These are phyloP conservation scores for Taphrina populina DNA, from an alignment of 1,139 yeast genomes.

Conservation along the genomic window DNA sequence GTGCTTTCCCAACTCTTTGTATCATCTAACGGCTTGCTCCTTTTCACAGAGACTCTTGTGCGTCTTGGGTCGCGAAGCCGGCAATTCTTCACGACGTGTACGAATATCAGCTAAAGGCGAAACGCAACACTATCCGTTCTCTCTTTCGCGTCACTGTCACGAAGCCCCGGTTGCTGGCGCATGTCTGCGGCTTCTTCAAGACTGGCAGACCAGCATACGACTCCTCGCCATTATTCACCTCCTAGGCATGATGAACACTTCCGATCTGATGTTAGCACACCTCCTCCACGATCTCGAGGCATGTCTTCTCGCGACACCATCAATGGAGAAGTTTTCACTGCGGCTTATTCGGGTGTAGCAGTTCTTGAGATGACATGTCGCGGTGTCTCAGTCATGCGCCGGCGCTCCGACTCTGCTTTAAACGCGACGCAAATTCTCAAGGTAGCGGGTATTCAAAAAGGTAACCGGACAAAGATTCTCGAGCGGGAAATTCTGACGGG, in stretches of 20 bases:
- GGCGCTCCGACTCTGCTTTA: conserved; percentile 75
- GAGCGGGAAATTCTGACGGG: conserved; percentile 88
- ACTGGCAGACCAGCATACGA: no score
- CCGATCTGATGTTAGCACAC: conserved; percentile 18
- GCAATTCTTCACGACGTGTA: no score
- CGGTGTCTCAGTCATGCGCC: conserved; percentile 79
- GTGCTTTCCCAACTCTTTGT: no score
- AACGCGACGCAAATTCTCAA: conserved; percentile 90
- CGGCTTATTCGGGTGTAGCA: conserved; percentile 64
- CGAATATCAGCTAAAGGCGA: no score
- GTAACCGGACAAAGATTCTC: conserved; percentile 76
- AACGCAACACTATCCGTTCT: no score
- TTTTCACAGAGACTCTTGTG: no score
- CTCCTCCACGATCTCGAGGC: conserved; percentile 3
- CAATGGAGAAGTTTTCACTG: conserved; percentile 41
- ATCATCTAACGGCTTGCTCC: no score
- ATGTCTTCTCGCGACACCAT: not conserved
- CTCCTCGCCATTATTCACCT: conserved; percentile 15
- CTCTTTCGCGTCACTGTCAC: no score
- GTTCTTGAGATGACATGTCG: conserved; percentile 68
- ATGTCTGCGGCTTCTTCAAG: no score
- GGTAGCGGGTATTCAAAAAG: conserved; percentile 82
- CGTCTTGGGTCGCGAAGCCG: no score
- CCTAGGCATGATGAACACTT: conserved; percentile 3
- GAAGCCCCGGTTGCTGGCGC: no score